These are phyloP conservation scores for Trichosanthes truncata DNA, from an alignment of 306 rosid genomes.

Conservation along the genomic window DNA sequence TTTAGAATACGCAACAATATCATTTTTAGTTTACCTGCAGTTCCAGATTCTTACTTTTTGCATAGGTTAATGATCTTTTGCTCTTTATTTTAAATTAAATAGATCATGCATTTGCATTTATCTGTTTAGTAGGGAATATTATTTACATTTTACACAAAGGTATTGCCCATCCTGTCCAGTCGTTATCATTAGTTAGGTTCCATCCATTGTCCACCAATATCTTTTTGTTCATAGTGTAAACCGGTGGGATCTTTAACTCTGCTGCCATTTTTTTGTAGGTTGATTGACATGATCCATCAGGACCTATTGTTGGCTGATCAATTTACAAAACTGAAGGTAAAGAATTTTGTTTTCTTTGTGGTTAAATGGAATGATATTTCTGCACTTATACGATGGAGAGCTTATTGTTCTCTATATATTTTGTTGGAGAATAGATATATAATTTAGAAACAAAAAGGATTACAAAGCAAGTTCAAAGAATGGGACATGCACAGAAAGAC, in stretches of 20 bases:
- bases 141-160: background rate
- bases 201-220: background rate
- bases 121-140: background rate
- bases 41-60: background rate
- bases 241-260: background rate
- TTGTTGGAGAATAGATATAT: background rate
- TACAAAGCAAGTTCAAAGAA: background rate
- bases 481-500: background rate
- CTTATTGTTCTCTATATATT: background rate
- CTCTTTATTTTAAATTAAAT: background rate
- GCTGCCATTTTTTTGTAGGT: constrained; percentile 35
- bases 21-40: background rate
- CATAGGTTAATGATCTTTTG: background rate
- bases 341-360: constrained; percentile 10
- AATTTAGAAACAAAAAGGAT: background rate
- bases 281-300: constrained; percentile 79
- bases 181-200: background rate
- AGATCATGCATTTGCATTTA: background rate
- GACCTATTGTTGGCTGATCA: constrained; percentile 86
- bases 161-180: background rate
- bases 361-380: background rate
- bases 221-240: background rate
- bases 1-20: background rate
- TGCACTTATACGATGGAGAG: background rate
- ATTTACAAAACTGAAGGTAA: constrained; percentile 76